Conservation (phyloP, 1,284 basidiomycete species). For the Heliocybe sulcata region DNA sequence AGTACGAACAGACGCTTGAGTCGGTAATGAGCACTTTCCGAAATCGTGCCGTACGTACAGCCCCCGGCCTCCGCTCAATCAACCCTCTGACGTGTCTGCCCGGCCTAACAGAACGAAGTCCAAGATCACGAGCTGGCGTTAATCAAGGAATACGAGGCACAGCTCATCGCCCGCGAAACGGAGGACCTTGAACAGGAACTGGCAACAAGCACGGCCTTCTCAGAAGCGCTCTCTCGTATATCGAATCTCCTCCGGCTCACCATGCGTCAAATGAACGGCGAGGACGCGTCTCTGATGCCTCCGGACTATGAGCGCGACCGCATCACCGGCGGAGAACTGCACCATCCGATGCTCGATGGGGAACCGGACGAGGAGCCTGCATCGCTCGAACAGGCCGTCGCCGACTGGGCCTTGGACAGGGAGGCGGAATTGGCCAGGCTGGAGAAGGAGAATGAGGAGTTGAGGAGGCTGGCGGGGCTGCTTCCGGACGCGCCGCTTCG, state of each 20-base stretch:
- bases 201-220: constrained; percentile 54
- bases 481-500: constrained; percentile 22
- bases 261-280: constrained; percentile 69
- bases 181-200: constrained; percentile 61
- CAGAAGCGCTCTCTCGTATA: constrained; percentile 65
- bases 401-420: constrained; percentile 76
- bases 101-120: constrained; percentile 70
- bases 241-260: constrained; percentile 70
- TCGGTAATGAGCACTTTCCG: constrained; percentile 93
- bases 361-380: constrained; percentile 10
- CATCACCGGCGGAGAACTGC: constrained; percentile 1
- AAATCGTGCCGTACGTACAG: constrained; percentile 74
- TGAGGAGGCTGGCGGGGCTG: constrained; percentile 62
- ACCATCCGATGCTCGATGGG: constrained; percentile 9
- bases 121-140: constrained; percentile 91
- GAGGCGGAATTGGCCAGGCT: constrained; percentile 83
- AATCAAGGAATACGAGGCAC: constrained; percentile 86
- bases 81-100: neutral
- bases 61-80: neutral
- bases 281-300: constrained; percentile 34
- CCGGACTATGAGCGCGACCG: neutral
- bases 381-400: constrained; percentile 23
- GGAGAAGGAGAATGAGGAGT: constrained; percentile 79
- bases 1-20: constrained; percentile 96
- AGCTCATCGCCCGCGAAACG: constrained; percentile 74